phyloP scores from a whole-genome alignment of 2,329 filamentous ascomycete species.

The Colletotrichum kahawae region DNA sequence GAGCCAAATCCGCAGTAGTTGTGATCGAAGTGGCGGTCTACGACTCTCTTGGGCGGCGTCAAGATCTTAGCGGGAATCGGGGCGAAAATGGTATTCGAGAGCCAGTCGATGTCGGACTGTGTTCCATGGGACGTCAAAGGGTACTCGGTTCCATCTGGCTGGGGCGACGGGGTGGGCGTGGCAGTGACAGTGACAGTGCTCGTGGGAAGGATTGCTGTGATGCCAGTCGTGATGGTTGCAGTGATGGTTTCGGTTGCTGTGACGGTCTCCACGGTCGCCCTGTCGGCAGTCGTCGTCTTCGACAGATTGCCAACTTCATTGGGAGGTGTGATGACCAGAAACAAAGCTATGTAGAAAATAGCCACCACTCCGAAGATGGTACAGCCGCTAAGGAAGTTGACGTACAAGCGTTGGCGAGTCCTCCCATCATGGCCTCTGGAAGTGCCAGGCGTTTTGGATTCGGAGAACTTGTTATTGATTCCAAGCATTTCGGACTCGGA shows the following conservation, averaged over 20 bases:
- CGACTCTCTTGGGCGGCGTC: background rate
- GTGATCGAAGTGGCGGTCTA: background rate
- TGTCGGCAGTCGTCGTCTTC: background rate
- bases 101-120: background rate
- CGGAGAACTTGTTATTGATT: background rate
- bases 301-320: background rate
- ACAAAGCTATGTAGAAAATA: background rate
- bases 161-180: background rate
- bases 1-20: background rate
- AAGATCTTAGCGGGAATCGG: background rate
- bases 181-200: background rate
- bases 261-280: background rate
- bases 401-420: background rate
- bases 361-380: background rate
- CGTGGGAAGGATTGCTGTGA: background rate
- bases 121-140: background rate
- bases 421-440: background rate
- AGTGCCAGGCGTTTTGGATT: background rate
- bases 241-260: background rate
- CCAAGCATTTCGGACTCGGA: background rate
- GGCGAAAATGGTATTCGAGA: background rate
- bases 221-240: background rate
- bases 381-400: background rate
- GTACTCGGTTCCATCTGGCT: background rate
- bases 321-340: background rate